Base-by-base conservation (phyloP, 345 rosid genomes). In the Acer campestre region DNA sequence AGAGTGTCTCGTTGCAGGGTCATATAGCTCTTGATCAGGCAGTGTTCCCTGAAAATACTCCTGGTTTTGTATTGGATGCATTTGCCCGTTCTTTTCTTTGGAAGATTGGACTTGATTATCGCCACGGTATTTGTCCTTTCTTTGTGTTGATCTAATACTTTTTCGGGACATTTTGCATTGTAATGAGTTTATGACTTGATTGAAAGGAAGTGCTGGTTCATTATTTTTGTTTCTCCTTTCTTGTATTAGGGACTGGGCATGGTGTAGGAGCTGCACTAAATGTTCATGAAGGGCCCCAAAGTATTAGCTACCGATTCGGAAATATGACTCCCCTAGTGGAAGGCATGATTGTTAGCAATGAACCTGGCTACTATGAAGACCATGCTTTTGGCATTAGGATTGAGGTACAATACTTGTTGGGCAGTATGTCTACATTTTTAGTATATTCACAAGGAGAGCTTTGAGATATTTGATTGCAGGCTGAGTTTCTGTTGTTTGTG, bases 281-380 rank as follows among this genome's bases (percentile, higher is more conserved):
- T 84, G 98, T 95, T 67, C 99, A 95, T 80, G 99, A 95, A 84
- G 99, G 99, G 27, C 99, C 99, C 81, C 99, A 95, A 84, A 86
- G 98, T 83, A 95, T 95, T 63, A 95, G 98, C 85, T 96, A 77
- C 78, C 86, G 98, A 66, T 93, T 77, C 75, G 99, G 99, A 76
- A 96, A 96, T 85, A 81, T 78, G 80, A 92, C 93, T 53, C 87
- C 98, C 74, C 77, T 93, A 80, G 91, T 87, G 77, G 85, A 74
- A 84, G 99, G 99, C 77, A 96, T 93, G 99, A 90, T 96, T 73
- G 95, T 93, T 59, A 96, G 99, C 88, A 96, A 93, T 65, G 99
- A 96, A 85, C 99, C 99, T 6, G 98, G 99, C 58, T 96, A 96
- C 75, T 91, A 96, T 70, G 99, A 96, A 88, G 99, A 93, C 82